These are phyloP conservation scores for Aspergillus sp. DNA, from an alignment of 2,329 filamentous ascomycete genomes.

Conservation along the genomic window DNA sequence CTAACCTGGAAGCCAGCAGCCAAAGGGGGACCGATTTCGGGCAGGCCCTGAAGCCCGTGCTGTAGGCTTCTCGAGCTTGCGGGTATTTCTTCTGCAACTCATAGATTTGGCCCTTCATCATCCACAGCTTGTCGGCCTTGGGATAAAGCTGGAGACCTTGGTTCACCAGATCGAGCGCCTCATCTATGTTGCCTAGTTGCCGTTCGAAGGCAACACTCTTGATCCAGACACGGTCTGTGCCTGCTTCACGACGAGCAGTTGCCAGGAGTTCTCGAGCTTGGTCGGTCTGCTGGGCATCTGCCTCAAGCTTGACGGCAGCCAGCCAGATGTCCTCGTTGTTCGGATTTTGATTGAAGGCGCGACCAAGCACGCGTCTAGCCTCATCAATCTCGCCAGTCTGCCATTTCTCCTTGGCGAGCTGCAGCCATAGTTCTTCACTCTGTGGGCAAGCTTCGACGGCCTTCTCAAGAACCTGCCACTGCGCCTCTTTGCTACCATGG, in stretches of 20 bases:
- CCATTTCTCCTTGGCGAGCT: conserved; percentile 94
- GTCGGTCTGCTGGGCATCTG: conserved; percentile 79
- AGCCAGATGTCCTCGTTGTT: conserved; percentile 99
- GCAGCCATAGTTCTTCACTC: conserved; percentile 90
- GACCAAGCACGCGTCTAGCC: conserved; percentile 78
- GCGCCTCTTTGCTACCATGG: conserved; percentile 77
- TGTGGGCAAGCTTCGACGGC: conserved; percentile 91
- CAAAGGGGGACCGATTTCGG: conserved; percentile 82
- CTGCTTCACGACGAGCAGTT: conserved; percentile 81
- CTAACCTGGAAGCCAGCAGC: conserved; percentile 83
- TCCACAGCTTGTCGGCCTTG: conserved; percentile 84
- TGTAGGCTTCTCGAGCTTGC: conserved; percentile 87
- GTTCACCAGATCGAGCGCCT: conserved; percentile 81
- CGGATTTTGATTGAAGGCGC: conserved; percentile 90
- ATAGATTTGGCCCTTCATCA: conserved; percentile 99
- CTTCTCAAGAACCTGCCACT: conserved; percentile 86
- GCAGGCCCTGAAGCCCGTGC: conserved; percentile 81
- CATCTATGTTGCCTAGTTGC: conserved; percentile 74
- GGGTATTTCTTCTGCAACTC: conserved; percentile 75
- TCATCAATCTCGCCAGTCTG: conserved; percentile 83
- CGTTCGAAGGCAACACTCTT: conserved; percentile 93
- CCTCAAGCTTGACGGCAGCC: conserved; percentile 92
- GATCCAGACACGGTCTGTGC: conserved; percentile 96
- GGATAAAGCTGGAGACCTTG: conserved; percentile 87
- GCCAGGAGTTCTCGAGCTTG: conserved; percentile 79